These are phyloP conservation scores for Daldinia concentrica DNA, from an alignment of 495 filamentous ascomycete species.

Conservation along the genomic window DNA sequence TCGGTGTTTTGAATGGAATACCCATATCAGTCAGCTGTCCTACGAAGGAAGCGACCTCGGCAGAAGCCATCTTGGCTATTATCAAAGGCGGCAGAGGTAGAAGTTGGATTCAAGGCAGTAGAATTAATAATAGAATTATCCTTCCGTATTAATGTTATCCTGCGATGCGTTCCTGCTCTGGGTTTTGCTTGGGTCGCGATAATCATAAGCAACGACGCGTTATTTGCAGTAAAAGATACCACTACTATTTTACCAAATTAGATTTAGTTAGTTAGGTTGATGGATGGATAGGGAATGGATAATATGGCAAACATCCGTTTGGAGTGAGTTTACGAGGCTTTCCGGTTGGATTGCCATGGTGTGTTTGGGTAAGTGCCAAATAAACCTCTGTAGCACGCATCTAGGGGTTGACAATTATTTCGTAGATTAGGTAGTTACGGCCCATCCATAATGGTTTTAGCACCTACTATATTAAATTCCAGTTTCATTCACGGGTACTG, in stretches of 20 bases:
- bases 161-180: background rate
- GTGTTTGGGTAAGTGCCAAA: background rate
- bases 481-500: background rate
- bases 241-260: background rate
- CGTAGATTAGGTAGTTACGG: background rate
- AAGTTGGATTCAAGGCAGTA: too few species aligned
- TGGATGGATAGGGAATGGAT: background rate
- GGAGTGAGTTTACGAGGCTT: background rate
- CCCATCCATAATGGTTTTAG: too few species aligned
- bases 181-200: background rate
- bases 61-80: conserved; percentile 15
- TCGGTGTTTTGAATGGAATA: conserved; percentile 3
- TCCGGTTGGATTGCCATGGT: background rate
- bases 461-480: background rate
- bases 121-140: background rate
- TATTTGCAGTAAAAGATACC: background rate
- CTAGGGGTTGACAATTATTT: background rate
- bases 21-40: background rate
- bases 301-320: background rate
- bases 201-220: background rate
- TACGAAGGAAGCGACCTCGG: background rate
- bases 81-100: background rate
- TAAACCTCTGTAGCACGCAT: background rate
- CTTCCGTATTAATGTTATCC: background rate
- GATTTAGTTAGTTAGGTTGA: background rate